A percentile compares a stretch with the other conserved stretches of the same genome.
Conservation (phyloP, 257 asterid species). For the Hygrophila difformis region DNA sequence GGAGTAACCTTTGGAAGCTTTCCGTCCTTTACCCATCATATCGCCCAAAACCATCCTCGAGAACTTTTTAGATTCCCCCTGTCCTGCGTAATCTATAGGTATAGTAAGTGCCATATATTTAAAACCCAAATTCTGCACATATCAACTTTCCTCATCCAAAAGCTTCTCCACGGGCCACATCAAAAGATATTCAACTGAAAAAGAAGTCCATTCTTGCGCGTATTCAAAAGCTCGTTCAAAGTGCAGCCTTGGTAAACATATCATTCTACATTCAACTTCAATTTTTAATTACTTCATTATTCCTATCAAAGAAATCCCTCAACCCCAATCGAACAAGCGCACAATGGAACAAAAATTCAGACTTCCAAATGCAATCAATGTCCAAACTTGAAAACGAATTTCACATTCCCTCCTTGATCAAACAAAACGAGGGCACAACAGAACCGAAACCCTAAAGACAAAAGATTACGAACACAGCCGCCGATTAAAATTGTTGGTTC, state of each 20-base stretch:
- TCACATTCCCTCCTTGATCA: constrained; percentile 1
- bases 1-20: constrained; percentile 45
- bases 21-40: constrained; percentile 63
- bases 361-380: constrained; percentile 14
- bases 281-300: constrained; percentile 4
- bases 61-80: constrained; percentile 30
- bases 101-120: constrained; percentile 54
- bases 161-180: constrained; percentile 10
- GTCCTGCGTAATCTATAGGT: constrained; percentile 48
- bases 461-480: constrained; percentile 10
- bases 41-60: constrained; percentile 22
- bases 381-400: constrained; percentile 19
- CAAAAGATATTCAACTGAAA: constrained; percentile 5
- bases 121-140: constrained; percentile 33
- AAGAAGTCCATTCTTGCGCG: constrained; percentile 16
- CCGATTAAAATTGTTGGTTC: constrained; percentile 11
- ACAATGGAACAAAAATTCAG: constrained; percentile 12
- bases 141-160: constrained; percentile 26
- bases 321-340: constrained; percentile 1
- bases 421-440: constrained; percentile 6
- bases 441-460: constrained; percentile 24
- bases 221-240: constrained; percentile 15
- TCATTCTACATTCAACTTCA: constrained; percentile 15
- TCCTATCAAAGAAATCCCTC: constrained; percentile 1
- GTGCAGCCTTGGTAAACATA: constrained; percentile 8